phyloP scores from a whole-genome alignment of 345 rosid genomes.

The Corchorus capsularis region DNA sequence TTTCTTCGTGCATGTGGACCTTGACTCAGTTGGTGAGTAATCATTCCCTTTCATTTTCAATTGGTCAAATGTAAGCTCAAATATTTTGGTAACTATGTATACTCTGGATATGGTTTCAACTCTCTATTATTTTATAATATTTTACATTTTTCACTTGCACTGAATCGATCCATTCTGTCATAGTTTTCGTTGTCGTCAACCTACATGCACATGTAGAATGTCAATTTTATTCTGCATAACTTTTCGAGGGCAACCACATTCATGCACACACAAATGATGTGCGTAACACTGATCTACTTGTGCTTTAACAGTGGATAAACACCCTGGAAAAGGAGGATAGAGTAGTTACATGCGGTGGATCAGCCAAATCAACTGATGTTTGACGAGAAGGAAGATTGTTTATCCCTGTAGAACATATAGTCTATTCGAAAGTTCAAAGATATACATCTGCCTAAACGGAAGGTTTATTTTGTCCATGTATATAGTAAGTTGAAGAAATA shows the following conservation, averaged over 20 bases:
- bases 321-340: too few relatives aligned
- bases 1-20: slow-evolving; percentile 73
- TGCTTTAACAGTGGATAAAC: too few relatives aligned
- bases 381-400: too few relatives aligned
- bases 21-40: background rate
- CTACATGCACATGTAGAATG: background rate
- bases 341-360: too few relatives aligned
- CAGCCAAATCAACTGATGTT: too few relatives aligned
- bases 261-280: too few relatives aligned
- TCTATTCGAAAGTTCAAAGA: background rate
- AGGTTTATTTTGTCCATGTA: background rate
- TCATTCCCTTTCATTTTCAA: too few relatives aligned
- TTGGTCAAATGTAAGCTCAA: too few relatives aligned
- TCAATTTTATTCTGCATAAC: background rate
- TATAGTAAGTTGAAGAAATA: background rate
- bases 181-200: too few relatives aligned
- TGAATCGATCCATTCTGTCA: background rate
- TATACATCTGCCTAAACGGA: background rate
- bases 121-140: too few relatives aligned
- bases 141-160: background rate
- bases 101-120: background rate
- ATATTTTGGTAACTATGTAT: background rate
- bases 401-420: too few relatives aligned
- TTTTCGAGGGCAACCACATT: background rate
- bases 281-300: too few relatives aligned